phyloP scores from a whole-genome alignment of 2,329 filamentous ascomycete species.

The Alternaria triticina region DNA sequence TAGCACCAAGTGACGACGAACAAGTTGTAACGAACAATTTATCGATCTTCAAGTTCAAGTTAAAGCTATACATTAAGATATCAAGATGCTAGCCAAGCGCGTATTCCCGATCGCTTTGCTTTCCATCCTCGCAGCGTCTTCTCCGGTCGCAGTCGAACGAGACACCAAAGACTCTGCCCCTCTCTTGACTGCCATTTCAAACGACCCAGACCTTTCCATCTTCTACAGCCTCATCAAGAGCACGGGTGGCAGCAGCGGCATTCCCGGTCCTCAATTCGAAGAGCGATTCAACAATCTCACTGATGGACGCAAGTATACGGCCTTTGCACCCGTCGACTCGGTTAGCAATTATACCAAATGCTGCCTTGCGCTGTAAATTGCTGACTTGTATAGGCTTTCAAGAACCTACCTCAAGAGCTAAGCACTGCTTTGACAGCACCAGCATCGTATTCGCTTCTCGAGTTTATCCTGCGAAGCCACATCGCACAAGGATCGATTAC shows the following conservation, averaged over 20 bases:
- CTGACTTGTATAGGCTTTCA: neutral
- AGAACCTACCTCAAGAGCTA: neutral
- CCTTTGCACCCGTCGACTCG: constrained; percentile 1
- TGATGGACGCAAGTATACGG: neutral
- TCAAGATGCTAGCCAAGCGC: neutral
- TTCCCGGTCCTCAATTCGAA: neutral
- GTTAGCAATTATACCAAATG: neutral
- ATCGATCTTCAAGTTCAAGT: neutral
- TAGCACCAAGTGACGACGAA: neutral
- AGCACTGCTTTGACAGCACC: neutral
- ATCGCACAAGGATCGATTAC: neutral
- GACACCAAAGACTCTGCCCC: neutral
- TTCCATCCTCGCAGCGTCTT: neutral
- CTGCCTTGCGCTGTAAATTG: neutral
- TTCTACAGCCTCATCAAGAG: constrained; percentile 8
- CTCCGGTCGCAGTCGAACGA: neutral
- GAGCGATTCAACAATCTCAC: constrained; percentile 1
- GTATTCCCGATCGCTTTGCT: neutral
- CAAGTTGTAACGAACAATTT: neutral
- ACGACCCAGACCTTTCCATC: neutral
- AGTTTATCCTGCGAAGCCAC: neutral
- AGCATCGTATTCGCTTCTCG: neutral
- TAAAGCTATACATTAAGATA: neutral
- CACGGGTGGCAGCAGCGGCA: neutral
- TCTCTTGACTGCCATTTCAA: neutral